These are phyloP conservation scores for Talaromyces sp. DNA, from an alignment of 2,329 filamentous ascomycete species.

Conservation along the genomic window DNA sequence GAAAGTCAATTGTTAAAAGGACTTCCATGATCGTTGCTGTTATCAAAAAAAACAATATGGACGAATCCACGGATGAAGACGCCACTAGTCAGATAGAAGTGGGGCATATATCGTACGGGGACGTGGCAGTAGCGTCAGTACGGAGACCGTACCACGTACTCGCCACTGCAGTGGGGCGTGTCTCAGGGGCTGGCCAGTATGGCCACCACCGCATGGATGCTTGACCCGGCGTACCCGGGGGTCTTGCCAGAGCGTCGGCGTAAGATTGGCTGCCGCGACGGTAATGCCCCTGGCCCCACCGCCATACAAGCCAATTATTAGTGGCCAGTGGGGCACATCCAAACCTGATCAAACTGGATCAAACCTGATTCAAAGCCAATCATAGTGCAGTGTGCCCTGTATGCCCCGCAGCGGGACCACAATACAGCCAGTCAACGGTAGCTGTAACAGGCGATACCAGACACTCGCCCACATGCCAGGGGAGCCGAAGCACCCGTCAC, in stretches of 20 bases:
- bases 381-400: neutral
- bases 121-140: neutral
- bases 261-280: neutral
- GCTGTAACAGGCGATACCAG: neutral
- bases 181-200: constrained; percentile 10
- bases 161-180: constrained; percentile 6
- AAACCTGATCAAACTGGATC: neutral
- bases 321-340: neutral
- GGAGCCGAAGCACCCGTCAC: neutral
- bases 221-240: neutral
- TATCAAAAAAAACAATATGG: neutral
- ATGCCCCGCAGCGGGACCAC: neutral
- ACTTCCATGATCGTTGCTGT: too few species aligned
- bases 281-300: constrained; percentile 1
- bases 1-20: too few species aligned
- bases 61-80: neutral
- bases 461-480: neutral
- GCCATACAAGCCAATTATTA: neutral
- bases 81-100: neutral
- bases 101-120: neutral
- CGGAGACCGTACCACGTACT: neutral
- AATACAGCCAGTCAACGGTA: neutral
- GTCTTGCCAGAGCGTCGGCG: neutral
- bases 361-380: neutral
- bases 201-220: neutral